Evolutionary conservation across 345 rosid species (phyloP), one percentile per base, ranked within the genome.

Genomic region (Hibiscus tridactylites): DNA sequence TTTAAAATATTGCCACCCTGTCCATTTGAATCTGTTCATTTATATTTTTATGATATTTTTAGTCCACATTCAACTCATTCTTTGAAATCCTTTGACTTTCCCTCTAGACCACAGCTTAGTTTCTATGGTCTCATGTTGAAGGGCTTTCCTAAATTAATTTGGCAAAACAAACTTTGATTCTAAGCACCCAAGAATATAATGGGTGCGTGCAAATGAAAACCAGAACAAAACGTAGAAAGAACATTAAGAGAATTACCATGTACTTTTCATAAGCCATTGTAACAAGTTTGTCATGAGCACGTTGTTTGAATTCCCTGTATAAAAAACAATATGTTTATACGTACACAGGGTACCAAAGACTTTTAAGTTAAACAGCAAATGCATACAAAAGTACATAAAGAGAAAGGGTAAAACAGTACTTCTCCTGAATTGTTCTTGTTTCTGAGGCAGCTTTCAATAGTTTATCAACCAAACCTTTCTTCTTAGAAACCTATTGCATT

Each of bases 201-300:
- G 24, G 5, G 26, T 7, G 19, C 4, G 6, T 42, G 26, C 46
- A 73, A 33, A 47, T 13, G 56, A 37, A 54, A 33, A 65, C 9
- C 33, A 64, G 44, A 29, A 26, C 33, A 60, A 57, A 37, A 44
- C 64, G 29, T 61, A 52, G 26, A 17, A n/a, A 33, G 39, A 31
- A 49, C 1, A 12, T 61, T 31, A 52, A 35, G 62, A 60, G 64
- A 65, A 68, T 77, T 86, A 91, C 97, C 96, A 83, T 85, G 77
- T 90, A 85, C 85, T 93, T 93, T 64, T 91, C 83, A 86, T 89
- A 89, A 76, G 97, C 92, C 93, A 89, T 83, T 71, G 79, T 80
- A 56, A 89, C 81, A 69, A 93, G 98, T 78, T 88, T 88, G 78
- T 93, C 97, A 79, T 83, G 77, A 37, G 92, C 92, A 69, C 78